Evolutionary conservation across 164 flowering plant genomes (phyloP).

Genomic region (Brasenia schreberi): DNA sequence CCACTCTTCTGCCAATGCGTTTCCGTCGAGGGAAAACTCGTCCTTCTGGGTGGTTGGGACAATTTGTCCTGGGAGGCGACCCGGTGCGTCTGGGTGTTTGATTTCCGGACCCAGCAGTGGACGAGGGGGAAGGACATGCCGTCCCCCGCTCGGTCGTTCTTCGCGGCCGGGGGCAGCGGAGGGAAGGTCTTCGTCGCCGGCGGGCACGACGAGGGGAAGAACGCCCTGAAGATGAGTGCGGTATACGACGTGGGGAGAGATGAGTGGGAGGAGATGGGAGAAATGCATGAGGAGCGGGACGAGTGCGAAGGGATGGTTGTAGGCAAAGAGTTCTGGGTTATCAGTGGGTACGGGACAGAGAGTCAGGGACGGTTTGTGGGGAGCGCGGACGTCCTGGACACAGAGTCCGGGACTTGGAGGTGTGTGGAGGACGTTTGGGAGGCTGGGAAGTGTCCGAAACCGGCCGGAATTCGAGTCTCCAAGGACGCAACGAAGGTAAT

Average conservation of each 20-base stretch:
- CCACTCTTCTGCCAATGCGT: conserved; percentile 62
- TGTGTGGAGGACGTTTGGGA: conserved; percentile 44
- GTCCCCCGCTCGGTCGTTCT: conserved; percentile 40
- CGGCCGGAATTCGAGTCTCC: neutral
- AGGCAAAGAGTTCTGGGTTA: conserved; percentile 67
- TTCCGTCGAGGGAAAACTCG: conserved; percentile 41
- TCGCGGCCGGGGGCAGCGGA: conserved; percentile 22
- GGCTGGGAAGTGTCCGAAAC: conserved; percentile 38
- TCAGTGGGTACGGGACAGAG: conserved; percentile 74
- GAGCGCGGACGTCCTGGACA: conserved; percentile 37
- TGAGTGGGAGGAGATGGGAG: conserved; percentile 54
- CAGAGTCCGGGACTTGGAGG: conserved; percentile 37
- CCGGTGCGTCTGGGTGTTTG: conserved; percentile 43
- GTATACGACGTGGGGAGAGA: conserved; percentile 40
- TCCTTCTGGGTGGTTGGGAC: conserved; percentile 78
- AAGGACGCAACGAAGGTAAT: conserved; percentile 26
- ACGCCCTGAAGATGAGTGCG: conserved; percentile 51
- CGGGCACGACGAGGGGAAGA: conserved; percentile 78
- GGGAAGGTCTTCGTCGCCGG: conserved; percentile 54
- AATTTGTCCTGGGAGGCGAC: conserved; percentile 50
- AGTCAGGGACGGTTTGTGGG: conserved; percentile 44
- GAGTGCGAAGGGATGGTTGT: conserved; percentile 66
- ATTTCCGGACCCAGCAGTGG: conserved; percentile 44
- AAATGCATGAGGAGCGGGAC: conserved; percentile 56
- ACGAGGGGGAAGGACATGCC: conserved; percentile 47